Conservation (phyloP, 305 asterid genomes). For the Fraxinus ornus region DNA sequence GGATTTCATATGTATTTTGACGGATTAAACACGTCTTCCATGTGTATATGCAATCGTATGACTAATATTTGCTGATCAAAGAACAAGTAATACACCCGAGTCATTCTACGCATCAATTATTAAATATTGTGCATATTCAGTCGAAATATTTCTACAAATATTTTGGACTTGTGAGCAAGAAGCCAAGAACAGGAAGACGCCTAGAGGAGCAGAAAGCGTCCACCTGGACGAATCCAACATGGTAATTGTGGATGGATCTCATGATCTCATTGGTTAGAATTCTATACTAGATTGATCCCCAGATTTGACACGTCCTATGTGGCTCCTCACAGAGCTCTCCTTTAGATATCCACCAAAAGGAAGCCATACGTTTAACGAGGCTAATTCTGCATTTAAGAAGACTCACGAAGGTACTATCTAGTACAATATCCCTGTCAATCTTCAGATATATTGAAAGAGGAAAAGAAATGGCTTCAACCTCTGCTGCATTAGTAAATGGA, state of each 20-base stretch:
- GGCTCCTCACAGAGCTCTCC: conserved; percentile 41
- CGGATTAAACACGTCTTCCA: no score
- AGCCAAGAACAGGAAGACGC: neutral
- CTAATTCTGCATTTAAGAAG: conserved; percentile 18
- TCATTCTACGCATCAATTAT: no score
- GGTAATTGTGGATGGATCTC: conserved; percentile 39
- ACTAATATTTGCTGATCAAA: no score
- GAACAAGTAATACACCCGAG: no score
- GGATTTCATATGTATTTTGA: no score
- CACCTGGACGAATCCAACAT: conserved; percentile 37
- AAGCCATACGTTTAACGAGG: conserved; percentile 14
- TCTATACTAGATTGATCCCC: conserved; percentile 52
- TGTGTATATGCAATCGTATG: no score
- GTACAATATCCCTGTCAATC: conserved; percentile 12
- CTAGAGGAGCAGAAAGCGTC: conserved; percentile 28
- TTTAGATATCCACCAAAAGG: conserved; percentile 33
- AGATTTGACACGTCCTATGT: conserved; percentile 62
- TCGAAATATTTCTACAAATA: no score
- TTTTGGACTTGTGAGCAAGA: neutral
- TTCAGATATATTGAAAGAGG: neutral
- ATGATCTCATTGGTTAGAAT: conserved; percentile 58
- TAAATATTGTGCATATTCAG: no score
- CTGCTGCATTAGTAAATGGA: conserved; percentile 82
- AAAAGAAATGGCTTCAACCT: conserved; percentile 73
- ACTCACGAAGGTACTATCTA: conserved; percentile 7